These are phyloP conservation scores for Pichia exigua DNA, from an alignment of 805 yeast genomes.

Conservation along the genomic window DNA sequence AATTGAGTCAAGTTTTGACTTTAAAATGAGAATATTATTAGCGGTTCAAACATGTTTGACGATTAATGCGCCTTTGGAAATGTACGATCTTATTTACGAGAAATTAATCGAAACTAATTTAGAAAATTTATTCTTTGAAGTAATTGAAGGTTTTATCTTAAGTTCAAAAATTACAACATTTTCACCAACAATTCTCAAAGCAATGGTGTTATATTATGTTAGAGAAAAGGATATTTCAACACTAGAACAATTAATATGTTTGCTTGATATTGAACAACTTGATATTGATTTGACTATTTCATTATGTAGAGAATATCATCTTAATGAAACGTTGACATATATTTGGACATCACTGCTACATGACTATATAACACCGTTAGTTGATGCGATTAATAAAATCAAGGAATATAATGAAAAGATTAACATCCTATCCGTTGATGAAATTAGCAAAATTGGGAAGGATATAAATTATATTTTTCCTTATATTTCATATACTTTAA, in stretches of 20 bases:
- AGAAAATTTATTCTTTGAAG: slow-evolving; percentile 38
- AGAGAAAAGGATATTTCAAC: slow-evolving; percentile 33
- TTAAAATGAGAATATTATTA: slow-evolving; percentile 18
- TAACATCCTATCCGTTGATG: slow-evolving; percentile 6
- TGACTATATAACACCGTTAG: slow-evolving; percentile 67
- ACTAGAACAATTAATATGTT: slow-evolving; percentile 63
- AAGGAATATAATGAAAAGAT: slow-evolving; percentile 11
- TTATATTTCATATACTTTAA: slow-evolving; percentile 60
- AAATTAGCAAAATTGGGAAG: slow-evolving; percentile 4
- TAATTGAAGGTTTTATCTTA: slow-evolving; percentile 45
- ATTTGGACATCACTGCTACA: slow-evolving; percentile 63
- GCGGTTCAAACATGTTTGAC: slow-evolving; percentile 36
- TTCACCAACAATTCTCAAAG: slow-evolving; percentile 58
- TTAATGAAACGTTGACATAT: slow-evolving; percentile 58
- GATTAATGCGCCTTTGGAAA: slow-evolving; percentile 24
- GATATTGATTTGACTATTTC: slow-evolving; percentile 72
- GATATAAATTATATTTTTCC: slow-evolving; percentile 37
- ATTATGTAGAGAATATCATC: slow-evolving; percentile 46
- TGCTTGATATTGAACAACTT: slow-evolving; percentile 55
- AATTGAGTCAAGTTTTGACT: slow-evolving; percentile 1
- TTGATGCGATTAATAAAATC: slow-evolving; percentile 43
- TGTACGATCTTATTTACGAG: slow-evolving; percentile 41
- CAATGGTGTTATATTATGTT: slow-evolving; percentile 48
- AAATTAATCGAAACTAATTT: slow-evolving; percentile 29
- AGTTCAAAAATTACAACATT: slow-evolving; percentile 38